Conservation (phyloP, 1,139 yeast genomes). For the Yamadazyma diospyri region DNA sequence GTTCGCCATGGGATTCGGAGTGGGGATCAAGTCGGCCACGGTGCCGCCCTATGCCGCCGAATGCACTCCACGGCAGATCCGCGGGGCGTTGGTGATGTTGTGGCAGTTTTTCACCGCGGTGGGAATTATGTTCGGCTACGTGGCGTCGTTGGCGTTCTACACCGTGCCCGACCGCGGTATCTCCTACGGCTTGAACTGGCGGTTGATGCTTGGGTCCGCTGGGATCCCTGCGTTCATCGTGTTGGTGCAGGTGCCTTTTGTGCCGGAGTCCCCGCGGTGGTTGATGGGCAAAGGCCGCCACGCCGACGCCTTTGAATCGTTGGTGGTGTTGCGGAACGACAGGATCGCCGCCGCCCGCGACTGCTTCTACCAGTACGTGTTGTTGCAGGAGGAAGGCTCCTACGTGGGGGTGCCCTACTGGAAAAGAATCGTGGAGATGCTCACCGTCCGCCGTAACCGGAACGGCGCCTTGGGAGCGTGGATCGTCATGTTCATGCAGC, state of each 20-base stretch:
- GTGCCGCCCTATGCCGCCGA: conserved; percentile 84
- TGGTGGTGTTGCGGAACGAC: conserved; percentile 46
- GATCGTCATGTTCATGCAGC: conserved; percentile 88
- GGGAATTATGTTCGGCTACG: conserved; percentile 82
- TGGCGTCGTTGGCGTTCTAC: conserved; percentile 59
- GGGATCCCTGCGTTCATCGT: conserved; percentile 70
- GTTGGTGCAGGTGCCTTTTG: conserved; percentile 60
- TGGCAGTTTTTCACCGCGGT: conserved; percentile 91
- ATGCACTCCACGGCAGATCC: conserved; percentile 69
- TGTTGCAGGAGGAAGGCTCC: conserved; percentile 66
- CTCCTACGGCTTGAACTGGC: conserved; percentile 60
- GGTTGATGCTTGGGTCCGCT: conserved; percentile 79
- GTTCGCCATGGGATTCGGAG: conserved; percentile 70
- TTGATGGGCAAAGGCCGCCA: conserved; percentile 63
- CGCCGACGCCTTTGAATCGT: conserved; percentile 53
- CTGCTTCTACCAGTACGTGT: conserved; percentile 65
- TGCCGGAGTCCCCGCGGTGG: conserved; percentile 85
- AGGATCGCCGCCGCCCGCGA: conserved; percentile 72
- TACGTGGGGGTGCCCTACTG: conserved; percentile 46
- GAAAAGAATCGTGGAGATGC: conserved; percentile 50
- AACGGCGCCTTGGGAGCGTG: conserved; percentile 80
- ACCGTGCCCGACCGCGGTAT: conserved; percentile 35
- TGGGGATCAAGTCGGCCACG: conserved; percentile 79
- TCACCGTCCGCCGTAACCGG: conserved; percentile 74
- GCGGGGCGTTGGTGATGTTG: conserved; percentile 82